phyloP scores from a whole-genome alignment of 306 rosid genomes.

The Acacia confusa region DNA sequence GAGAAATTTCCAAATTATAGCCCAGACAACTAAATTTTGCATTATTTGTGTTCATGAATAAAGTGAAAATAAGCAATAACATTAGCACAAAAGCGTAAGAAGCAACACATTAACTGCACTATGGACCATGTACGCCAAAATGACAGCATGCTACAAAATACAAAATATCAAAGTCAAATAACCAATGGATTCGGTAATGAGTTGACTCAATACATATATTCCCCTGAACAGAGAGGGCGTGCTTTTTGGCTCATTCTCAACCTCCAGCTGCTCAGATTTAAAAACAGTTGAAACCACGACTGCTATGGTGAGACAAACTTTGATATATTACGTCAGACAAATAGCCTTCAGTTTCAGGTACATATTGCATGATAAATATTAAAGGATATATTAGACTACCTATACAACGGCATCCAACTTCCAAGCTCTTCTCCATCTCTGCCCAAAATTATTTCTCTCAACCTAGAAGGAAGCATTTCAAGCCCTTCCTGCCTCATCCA shows the following conservation, averaged over 20 bases:
- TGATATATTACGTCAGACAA: neutral
- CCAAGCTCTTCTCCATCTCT: conserved; percentile 70
- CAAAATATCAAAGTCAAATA: neutral
- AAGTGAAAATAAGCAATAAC: conserved; percentile 13
- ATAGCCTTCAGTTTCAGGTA: neutral
- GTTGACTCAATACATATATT: conserved; percentile 17
- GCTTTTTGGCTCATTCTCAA: conserved; percentile 12
- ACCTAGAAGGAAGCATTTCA: conserved; percentile 50
- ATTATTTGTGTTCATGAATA: conserved; percentile 15
- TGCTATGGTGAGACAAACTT: conserved; percentile 8
- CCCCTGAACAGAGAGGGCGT: neutral
- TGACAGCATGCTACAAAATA: neutral
- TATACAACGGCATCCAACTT: conserved; percentile 80
- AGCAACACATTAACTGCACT: conserved; percentile 10
- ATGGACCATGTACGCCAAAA: neutral
- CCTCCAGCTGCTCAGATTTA: conserved; percentile 1
- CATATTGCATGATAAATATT: conserved; percentile 3
- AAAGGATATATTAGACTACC: conserved; percentile 47
- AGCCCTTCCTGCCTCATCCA: conserved; percentile 76
- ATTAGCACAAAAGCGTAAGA: neutral
- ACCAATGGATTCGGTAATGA: neutral
- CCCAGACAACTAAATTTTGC: conserved; percentile 28
- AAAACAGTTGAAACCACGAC: conserved; percentile 4
- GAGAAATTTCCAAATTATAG: conserved; percentile 51
- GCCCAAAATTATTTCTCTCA: conserved; percentile 68